Conservation (phyloP, 257 asterid genomes). For the Penstemon davidsonii region DNA sequence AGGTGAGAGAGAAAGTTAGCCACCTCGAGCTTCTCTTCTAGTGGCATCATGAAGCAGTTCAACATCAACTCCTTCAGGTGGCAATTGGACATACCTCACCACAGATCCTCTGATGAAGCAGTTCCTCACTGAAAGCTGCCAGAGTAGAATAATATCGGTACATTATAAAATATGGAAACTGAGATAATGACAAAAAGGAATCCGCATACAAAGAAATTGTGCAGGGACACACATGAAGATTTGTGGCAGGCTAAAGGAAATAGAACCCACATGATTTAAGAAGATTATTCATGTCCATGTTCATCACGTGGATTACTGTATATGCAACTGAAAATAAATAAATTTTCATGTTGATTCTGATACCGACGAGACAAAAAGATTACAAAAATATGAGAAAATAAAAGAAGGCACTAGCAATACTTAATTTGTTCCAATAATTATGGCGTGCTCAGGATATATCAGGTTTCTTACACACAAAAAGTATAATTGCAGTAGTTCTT, state of each 20-base stretch:
- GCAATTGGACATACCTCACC: slow-evolving; percentile 93
- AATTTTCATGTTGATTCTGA: too few species aligned
- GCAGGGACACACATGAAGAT: neutral
- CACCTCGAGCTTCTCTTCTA: slow-evolving; percentile 94
- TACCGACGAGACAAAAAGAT: too few species aligned
- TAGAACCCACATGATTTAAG: neutral
- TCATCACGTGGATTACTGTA: neutral
- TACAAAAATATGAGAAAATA: too few species aligned
- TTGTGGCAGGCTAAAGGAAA: neutral
- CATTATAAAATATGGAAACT: neutral
- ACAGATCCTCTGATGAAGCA: slow-evolving; percentile 99
- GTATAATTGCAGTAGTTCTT: too few species aligned
- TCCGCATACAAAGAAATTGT: neutral
- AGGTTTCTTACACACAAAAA: too few species aligned
- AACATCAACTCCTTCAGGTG: slow-evolving; percentile 94
- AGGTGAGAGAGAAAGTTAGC: slow-evolving; percentile 32
- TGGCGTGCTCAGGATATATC: too few species aligned
- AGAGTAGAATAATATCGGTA: slow-evolving; percentile 1
- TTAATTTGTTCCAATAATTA: too few species aligned
- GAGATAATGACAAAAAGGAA: neutral
- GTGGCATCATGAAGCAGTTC: slow-evolving; percentile 98
- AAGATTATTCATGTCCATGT: neutral
- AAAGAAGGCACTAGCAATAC: too few species aligned
- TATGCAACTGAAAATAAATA: neutral
- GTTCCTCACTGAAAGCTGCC: slow-evolving; percentile 92